Percentiles rank a stretch among this genome's conserved stretches.
phyloP scores from a whole-genome alignment of 179 eudicot species.

The Carnegiea gigantea region DNA sequence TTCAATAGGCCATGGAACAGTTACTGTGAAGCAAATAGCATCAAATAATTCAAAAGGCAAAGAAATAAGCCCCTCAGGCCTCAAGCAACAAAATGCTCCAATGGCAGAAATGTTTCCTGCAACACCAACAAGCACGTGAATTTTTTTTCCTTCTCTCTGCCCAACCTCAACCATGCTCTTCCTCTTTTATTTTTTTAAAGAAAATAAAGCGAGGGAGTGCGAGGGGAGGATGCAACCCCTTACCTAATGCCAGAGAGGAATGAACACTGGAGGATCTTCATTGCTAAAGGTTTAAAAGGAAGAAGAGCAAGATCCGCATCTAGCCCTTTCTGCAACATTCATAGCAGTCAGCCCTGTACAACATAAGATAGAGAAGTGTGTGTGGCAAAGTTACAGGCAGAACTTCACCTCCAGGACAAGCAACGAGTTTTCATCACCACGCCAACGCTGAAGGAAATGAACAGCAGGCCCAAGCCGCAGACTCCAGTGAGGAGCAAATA shows the following conservation, averaged over 20 bases:
- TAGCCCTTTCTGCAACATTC: slow-evolving; percentile 48
- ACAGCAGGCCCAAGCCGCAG: slow-evolving; percentile 85
- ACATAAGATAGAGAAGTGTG: not conserved
- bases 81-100: not conserved
- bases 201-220: not conserved
- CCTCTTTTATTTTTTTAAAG: no score
- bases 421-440: slow-evolving; percentile 61
- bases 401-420: slow-evolving; percentile 74
- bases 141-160: no score
- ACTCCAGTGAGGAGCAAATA: slow-evolving; percentile 92
- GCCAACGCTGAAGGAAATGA: slow-evolving; percentile 89
- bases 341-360: slow-evolving; percentile 3
- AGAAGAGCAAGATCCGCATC: slow-evolving; percentile 64
- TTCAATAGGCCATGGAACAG: not conserved
- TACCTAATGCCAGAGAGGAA: slow-evolving; percentile 80
- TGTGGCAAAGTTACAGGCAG: not conserved
- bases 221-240: not conserved
- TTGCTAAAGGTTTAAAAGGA: slow-evolving; percentile 80
- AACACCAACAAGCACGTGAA: no score
- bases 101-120: not conserved
- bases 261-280: slow-evolving; percentile 89
- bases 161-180: no score
- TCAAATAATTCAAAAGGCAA: not conserved
- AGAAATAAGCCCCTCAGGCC: not conserved
- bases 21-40: not conserved